phyloP scores from a whole-genome alignment of 2,329 filamentous ascomycete species.

The Epichloe uncinata region DNA sequence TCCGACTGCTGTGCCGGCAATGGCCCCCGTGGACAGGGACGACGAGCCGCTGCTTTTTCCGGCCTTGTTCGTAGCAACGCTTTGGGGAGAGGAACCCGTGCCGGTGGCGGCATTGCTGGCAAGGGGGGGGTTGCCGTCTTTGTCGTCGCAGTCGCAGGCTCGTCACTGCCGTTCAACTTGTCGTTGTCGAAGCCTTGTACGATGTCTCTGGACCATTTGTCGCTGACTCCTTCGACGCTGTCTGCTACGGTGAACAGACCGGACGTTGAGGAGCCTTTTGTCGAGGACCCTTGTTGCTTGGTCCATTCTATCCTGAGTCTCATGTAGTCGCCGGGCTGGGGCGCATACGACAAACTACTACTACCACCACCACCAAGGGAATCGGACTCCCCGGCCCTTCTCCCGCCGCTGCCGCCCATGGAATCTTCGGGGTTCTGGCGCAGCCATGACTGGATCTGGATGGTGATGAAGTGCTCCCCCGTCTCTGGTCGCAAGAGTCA shows the following conservation, averaged over 20 bases:
- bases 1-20: constrained; percentile 34
- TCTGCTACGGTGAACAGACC: constrained; percentile 10
- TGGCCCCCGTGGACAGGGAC: constrained; percentile 29
- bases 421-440: background rate
- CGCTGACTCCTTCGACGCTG: background rate
- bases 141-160: no score
- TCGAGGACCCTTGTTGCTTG: background rate
- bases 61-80: background rate
- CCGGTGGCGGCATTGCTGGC: background rate
- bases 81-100: background rate
- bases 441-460: background rate
- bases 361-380: no score
- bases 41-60: no score
- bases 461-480: background rate
- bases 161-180: background rate
- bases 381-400: no score
- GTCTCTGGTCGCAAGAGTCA: no score
- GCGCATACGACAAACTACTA: background rate
- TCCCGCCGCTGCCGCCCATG: background rate
- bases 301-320: constrained; percentile 9
- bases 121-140: background rate
- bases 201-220: background rate
- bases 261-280: constrained; percentile 3
- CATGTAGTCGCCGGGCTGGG: constrained; percentile 4
- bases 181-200: background rate